Base-by-base conservation (phyloP, 805 yeast species). In the Metschnikowia lachancei region DNA sequence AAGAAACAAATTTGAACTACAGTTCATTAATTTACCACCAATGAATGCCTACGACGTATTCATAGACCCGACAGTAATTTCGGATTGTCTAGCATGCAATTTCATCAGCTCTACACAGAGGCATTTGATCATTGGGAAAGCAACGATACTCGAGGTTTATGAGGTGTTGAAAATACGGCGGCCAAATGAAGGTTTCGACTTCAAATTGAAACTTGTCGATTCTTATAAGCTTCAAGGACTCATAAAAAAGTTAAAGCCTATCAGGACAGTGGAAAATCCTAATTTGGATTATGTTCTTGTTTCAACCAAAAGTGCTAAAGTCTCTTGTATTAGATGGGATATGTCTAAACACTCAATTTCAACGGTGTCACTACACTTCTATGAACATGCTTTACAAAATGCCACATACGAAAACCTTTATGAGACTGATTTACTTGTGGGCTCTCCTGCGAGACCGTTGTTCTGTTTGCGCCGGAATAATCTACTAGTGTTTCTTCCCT, bases 41-140 rank as follows among this genome's bases (percentile, higher is more conserved):
- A 89, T 89, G 97, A 88, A 88, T 57, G 84, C 85, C 13, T 87
- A 85, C 63, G 81, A 84, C 53, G 89, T 86, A 62, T 74, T 89
- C 54, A 74, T 86, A 39, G 85, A 80, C 54, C 95, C 96, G 2
- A 73, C 95, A 1, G 78, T 82, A 54, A 87, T 87, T 32, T 64
- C 83, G n/a, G 80, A 78, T 50, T 74, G 85, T 38, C 52, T 82
- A 19, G 69, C 79, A 7, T 78, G 84, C 39, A 63, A 77, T 51
- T 77, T 80, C 54, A 72, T 80, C 1, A 65, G 70, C 2, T 58
- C 76, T 1, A 60, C 64, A 1, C 61, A 58, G 29, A 73, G 71
- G 52, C 85, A 85, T 53, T 68, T 91, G 57, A 67, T 88, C 13
- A 78, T 86, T 3, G 89, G 84, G 2, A 83, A 82, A 50, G 85